phyloP scores from a whole-genome alignment of 371 early-diverging fungal species.

The Circinella umbellata region DNA sequence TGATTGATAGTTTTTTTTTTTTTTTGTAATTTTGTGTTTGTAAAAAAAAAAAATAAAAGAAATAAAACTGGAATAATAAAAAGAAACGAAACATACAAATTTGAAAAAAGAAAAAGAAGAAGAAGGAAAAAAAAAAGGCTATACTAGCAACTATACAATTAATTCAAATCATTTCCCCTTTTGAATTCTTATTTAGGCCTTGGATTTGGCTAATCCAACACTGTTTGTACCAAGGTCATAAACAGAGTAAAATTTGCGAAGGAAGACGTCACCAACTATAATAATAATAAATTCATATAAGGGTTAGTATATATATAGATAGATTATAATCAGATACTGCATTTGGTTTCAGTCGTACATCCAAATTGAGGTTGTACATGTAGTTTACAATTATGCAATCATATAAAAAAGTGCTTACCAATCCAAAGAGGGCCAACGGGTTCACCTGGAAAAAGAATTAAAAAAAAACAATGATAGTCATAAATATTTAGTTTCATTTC shows the following conservation, averaged over 20 bases:
- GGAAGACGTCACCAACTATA: slow-evolving; percentile 89
- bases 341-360: too few species aligned
- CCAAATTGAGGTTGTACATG: neutral
- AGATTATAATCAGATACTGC: too few species aligned
- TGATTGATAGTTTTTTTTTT: too few species aligned
- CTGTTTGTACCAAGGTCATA: slow-evolving; percentile 88
- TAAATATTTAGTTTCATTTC: too few species aligned
- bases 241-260: slow-evolving; percentile 90
- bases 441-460: too few species aligned
- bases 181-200: slow-evolving; percentile 1
- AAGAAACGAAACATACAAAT: slow-evolving; percentile 33
- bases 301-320: neutral
- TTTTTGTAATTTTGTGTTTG: neutral
- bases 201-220: slow-evolving; percentile 72
- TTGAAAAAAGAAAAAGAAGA: slow-evolving; percentile 19
- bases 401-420: slow-evolving; percentile 4
- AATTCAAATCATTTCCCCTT: too few species aligned
- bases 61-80: slow-evolving; percentile 1
- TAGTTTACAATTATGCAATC: neutral
- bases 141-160: neutral
- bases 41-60: neutral
- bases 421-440: slow-evolving; percentile 49
- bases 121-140: neutral
- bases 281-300: neutral
- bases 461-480: too few species aligned